Conservation (phyloP, 352 stramenopile species). For the Globisporangium spiculum region DNA sequence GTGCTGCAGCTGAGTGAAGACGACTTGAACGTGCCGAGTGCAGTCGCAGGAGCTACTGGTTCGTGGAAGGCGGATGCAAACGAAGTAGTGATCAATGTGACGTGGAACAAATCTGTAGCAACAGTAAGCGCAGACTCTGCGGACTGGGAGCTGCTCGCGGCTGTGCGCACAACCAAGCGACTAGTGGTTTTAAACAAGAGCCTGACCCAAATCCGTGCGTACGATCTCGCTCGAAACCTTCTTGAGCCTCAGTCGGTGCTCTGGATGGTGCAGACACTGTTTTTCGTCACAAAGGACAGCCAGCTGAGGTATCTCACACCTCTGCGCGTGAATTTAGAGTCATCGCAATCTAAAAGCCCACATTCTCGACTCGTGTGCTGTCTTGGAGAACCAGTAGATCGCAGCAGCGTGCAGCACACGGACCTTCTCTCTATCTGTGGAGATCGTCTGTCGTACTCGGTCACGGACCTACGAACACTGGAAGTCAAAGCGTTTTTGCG, state of each 20-base stretch:
- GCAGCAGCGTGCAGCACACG: constrained; percentile 10
- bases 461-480: constrained; percentile 38
- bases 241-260: constrained; percentile 45
- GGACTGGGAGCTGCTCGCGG: constrained; percentile 24
- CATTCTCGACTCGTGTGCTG: constrained; percentile 30
- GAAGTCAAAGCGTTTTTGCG: constrained; percentile 37
- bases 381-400: constrained; percentile 12
- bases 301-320: constrained; percentile 61
- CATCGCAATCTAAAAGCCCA: constrained; percentile 4
- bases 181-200: constrained; percentile 51
- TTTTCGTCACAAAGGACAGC: constrained; percentile 45
- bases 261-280: constrained; percentile 67
- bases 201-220: constrained; percentile 35
- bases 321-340: constrained; percentile 12
- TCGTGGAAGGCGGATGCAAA: constrained; percentile 31
- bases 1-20: constrained; percentile 51
- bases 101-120: constrained; percentile 39
- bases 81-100: constrained; percentile 49
- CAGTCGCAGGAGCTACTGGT: neutral
- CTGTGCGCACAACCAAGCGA: constrained; percentile 53
- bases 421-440: constrained; percentile 44
- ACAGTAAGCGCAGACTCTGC: neutral
- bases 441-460: constrained; percentile 53
- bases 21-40: constrained; percentile 34
- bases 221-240: constrained; percentile 35